Evolutionary conservation across 2,329 filamentous ascomycete species (phyloP), one percentile per base, ranked within the genome.

Genomic region (Talaromyces sp.): DNA sequence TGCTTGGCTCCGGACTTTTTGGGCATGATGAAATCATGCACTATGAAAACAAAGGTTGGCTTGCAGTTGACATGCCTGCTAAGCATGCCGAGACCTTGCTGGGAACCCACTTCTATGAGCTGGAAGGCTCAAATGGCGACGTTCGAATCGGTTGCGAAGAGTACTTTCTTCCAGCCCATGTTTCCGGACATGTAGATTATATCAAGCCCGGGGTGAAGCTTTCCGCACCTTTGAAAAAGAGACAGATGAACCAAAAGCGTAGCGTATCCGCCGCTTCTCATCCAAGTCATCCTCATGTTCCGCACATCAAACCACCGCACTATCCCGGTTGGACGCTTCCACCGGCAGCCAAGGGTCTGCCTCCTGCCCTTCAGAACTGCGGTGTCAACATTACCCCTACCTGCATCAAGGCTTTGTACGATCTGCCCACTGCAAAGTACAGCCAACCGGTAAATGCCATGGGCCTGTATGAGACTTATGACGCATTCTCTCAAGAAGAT

Each of bases 1-100:
- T 62, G 8, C 52, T 62, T 3, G 31, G 60, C 31, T 39, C 60
- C 25, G 60, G 52, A 7, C 37, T 57, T 46, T n/a, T 62, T 33
- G 39, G 23, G 5, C 18, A 50, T 18, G 31, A 28, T 28, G 54
- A 57, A 6, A 50, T 62, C 5, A 44, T 62, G 35, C 39, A 62
- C 9, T 62, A 62, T 46, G 60, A 62, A 39, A 62, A 62, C 40
- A 62, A 58, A 40, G 60, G 60, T 39, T 62, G 60, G 60, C 39
- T 62, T 21, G 60, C 60, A 25, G 40, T 62, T 33, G 52, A 62
- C 40, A 56, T 62, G 60, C 60, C 60, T 14, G 60, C 52, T 11
- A 57, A 57, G 33, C 52, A 62, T 57, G 60, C 60, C 3, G 60
- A 62, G 33, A 31, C 4, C 39, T 44, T 62, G 31, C 16, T 62